Evolutionary conservation across 306 rosid genomes (phyloP), one percentile per base, ranked within the genome.

Genomic region (Prosopis cineraria): DNA sequence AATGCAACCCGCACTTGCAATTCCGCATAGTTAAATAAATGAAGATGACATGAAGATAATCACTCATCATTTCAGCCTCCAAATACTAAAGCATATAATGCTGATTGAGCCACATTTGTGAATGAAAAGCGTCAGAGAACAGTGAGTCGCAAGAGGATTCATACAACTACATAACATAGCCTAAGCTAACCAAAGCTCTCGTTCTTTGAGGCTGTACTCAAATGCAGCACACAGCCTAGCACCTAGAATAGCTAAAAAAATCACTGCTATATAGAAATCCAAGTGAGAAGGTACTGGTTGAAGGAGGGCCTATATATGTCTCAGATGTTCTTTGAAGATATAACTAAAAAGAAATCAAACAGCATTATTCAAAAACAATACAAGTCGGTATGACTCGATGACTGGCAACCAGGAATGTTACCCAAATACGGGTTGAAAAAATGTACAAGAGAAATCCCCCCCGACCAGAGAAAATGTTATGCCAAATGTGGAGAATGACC

Each of bases 311-410:
- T 56, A 25, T 36, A 36, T 36, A 36, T 24, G 19, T 10, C 63
- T 56, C 63, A 56, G 63, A 56, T 72, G 52, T 72, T 72, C 71
- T 76, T 58, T 34, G 17, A 76, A 79, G 80, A 75, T 77, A 76
- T 44, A 45, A 74, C 80, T 87, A 77, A 78, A 87, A 86, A 88
- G 85, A 88, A 91, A 91, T 84, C 91, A 87, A 87, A 81, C 88
- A 83, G 80, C 88, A 83, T 88, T 90, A 89, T 89, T 93, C 71
- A 80, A 82, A 87, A 89, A 87, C 69, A 90, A 85, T 88, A 83
- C 91, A 90, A 86, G 87, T 83, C 85, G 87, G 84, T 76, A 89
- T 80, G 83, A 87, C 88, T 88, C 84, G 30, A 86, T 78, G 89
- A 80, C 82, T 84, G 79, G 79, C 79, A 82, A 87, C 83, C 90